Percentiles rank a stretch among this genome's conserved stretches.
Evolutionary conservation across 2,329 filamentous ascomycete genomes (phyloP).

Genomic region (Fusarium protoensiforme): DNA sequence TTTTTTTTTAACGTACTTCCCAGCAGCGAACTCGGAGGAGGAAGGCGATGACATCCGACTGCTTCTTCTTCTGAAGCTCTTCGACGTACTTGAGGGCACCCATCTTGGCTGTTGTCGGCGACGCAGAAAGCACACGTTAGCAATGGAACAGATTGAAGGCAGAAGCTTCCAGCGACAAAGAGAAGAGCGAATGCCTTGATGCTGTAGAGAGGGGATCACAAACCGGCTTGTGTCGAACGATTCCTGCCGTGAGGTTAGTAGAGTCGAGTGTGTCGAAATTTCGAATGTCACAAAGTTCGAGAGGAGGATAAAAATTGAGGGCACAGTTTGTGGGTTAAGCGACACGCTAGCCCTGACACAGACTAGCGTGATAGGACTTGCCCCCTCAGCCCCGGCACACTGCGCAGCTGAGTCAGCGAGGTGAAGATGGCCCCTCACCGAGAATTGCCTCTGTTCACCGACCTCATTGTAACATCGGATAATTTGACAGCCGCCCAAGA

Average conservation of each 20-base stretch:
- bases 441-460: background rate
- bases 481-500: background rate
- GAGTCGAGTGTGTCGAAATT: constrained; percentile 47
- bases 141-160: constrained; percentile 18
- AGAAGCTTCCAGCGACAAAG: background rate
- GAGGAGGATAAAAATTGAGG: constrained; percentile 52
- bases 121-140: constrained; percentile 39
- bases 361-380: constrained; percentile 44
- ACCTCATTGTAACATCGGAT: background rate
- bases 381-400: constrained; percentile 39
- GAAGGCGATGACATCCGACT: constrained; percentile 99
- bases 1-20: constrained; percentile 82
- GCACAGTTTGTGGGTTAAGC: constrained; percentile 53
- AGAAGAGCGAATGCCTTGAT: background rate
- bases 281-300: constrained; percentile 41
- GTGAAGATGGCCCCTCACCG: background rate
- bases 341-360: constrained; percentile 44
- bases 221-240: constrained; percentile 51
- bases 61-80: constrained; percentile 99
- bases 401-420: constrained; percentile 41
- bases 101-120: constrained; percentile 74
- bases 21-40: constrained; percentile 99
- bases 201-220: constrained; percentile 34
- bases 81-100: constrained; percentile 99
- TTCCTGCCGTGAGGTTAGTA: constrained; percentile 53